Evolutionary conservation across 2,329 filamentous ascomycete genomes (phyloP).

Genomic region (Stachybotrys chartarum): DNA sequence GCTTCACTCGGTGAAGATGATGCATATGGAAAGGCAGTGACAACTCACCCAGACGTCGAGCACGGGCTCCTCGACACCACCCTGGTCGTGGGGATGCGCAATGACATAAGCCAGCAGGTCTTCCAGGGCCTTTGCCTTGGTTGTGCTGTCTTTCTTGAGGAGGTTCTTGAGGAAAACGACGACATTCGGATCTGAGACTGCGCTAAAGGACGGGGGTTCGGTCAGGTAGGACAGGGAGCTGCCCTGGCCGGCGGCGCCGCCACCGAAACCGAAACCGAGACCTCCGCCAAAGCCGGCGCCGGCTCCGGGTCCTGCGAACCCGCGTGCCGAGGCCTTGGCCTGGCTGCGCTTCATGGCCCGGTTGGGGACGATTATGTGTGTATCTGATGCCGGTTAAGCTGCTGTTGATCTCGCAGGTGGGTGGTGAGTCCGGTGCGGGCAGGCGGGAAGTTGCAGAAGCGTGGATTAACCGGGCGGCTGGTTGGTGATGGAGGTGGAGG

Average conservation of each 20-base stretch:
- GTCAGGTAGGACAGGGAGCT: constrained; percentile 74
- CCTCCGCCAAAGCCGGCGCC: constrained; percentile 8
- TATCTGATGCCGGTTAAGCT: not conserved
- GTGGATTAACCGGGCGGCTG: not conserved
- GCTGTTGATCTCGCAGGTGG: not conserved
- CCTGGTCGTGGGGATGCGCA: constrained; percentile 41
- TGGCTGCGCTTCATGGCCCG: constrained; percentile 19
- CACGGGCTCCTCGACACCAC: constrained; percentile 70
- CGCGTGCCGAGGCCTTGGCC: constrained; percentile 15
- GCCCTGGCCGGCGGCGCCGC: constrained; percentile 27
- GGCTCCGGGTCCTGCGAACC: constrained; percentile 14
- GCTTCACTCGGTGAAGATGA: not conserved
- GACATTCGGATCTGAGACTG: constrained; percentile 71
- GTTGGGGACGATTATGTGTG: not conserved
- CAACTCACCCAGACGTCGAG: constrained; percentile 73
- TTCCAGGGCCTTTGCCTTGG: constrained; percentile 84
- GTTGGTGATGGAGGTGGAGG: not conserved
- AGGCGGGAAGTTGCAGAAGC: not conserved
- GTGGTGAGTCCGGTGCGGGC: not conserved
- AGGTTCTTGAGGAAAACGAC: constrained; percentile 91
- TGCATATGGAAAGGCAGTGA: not conserved
- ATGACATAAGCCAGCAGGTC: constrained; percentile 65
- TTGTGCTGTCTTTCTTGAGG: constrained; percentile 86
- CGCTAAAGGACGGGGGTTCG: constrained; percentile 74
- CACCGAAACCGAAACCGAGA: constrained; percentile 14